Base-by-base conservation (phyloP, 2,329 filamentous ascomycete species). In the Rutstroemia sp. region DNA sequence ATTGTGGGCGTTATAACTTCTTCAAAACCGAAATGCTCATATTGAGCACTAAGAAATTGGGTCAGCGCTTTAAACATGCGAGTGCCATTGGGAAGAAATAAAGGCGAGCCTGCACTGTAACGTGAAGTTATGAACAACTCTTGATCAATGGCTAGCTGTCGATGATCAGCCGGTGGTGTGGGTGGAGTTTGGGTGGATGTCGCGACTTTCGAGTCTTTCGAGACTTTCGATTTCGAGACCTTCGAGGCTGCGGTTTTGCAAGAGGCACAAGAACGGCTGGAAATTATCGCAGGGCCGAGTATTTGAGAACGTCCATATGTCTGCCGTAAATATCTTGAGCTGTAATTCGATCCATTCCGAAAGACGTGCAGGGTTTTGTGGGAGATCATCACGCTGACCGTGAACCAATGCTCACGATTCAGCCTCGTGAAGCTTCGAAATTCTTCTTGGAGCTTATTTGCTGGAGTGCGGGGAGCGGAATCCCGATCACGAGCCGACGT, bases 1-100 rank as follows among this genome's bases (percentile, higher is more conserved):
- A 95, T 94, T 49, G 85, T 94, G 2, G 91, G 90, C 7, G 90
- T 94, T 64, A 95, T 85, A 62, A 95, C 90, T 70, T 95, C 90
- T 63, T 91, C 80, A 69, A 92, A 95, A 58, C 90, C 90, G 72
- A 92, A 94, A 61, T 85, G 81, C 25, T 86, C 81, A 67, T 95
- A 95, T 69, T 95, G 90, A 58, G 85, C 85, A 61, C 90, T 87
- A 56, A 95, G 78, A 68, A 94, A 95, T 45, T 86, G 79, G 58
- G 90, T 82, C 21, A 95, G 81, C 54, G 89, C 87, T 69, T 94
- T 92, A 75, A 95, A 91, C 64, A 95, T 82, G 57, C 85, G 83
- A 0, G 90, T 80, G 62, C 91, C 91, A 68, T 90, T 86, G 21
- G 90, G 90, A 5, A 92, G 79, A 66, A 95, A 90, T 10, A 95